These are phyloP conservation scores for Magnaporthiopsis rhizophila DNA, from an alignment of 2,329 filamentous ascomycete species.

Conservation along the genomic window DNA sequence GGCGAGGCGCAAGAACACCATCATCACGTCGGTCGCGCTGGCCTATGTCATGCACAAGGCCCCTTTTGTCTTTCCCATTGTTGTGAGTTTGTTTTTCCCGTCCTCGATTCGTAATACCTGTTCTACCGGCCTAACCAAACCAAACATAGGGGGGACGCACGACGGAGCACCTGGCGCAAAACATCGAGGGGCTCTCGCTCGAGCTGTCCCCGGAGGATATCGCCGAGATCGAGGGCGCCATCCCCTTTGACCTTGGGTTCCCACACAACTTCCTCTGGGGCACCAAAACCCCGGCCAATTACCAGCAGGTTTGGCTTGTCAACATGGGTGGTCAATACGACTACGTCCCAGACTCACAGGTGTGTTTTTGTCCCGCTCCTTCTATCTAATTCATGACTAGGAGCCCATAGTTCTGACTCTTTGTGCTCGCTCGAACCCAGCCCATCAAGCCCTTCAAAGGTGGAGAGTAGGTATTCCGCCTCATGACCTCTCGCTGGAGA, in stretches of 20 bases:
- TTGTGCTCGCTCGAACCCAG: constrained; percentile 14
- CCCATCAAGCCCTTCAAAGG: constrained; percentile 32
- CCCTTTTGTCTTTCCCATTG: constrained; percentile 64
- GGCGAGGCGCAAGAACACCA: constrained; percentile 32
- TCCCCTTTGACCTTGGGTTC: constrained; percentile 58
- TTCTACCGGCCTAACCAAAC: no score
- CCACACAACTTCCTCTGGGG: constrained; percentile 52
- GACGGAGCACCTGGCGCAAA: constrained; percentile 59
- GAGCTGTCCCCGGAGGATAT: constrained; percentile 55
- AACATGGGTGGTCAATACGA: constrained; percentile 41
- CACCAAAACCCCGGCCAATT: constrained; percentile 26
- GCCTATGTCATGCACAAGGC: constrained; percentile 69
- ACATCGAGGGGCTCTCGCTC: constrained; percentile 59
- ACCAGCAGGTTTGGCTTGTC: constrained; percentile 35
- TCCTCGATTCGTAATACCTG: no score
- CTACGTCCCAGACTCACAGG: constrained; percentile 30
- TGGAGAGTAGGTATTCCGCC: constrained; percentile 32
- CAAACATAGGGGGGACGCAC: constrained; percentile 49
- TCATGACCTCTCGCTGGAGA: constrained; percentile 9
- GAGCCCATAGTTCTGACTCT: not conserved
- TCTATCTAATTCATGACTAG: not conserved
- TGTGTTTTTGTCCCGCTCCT: not conserved
- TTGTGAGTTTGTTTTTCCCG: constrained; percentile 21
- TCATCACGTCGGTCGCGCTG: constrained; percentile 47
- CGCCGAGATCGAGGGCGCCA: constrained; percentile 54